Evolutionary conservation across 192 early-diverging fungal species (phyloP).

Genomic region (Pilobolus umbonatus): DNA sequence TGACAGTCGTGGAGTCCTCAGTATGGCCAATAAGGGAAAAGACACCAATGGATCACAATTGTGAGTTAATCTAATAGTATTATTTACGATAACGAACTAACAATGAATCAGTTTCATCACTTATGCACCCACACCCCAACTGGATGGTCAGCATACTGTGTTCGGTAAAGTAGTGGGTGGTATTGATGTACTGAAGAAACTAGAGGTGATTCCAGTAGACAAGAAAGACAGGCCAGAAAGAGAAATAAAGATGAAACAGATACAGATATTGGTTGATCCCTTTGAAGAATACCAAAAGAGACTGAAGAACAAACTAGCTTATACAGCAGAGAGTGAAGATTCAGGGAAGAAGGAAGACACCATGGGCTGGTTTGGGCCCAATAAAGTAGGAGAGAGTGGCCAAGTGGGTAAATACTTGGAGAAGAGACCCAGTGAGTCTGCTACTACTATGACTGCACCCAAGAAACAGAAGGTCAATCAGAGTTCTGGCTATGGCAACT

Average conservation of each 20-base stretch:
- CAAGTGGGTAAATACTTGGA: conserved; percentile 67
- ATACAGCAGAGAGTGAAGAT: conserved; percentile 35
- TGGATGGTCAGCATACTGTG: conserved; percentile 85
- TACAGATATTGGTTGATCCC: conserved; percentile 80
- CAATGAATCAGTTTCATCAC: conserved; percentile 58
- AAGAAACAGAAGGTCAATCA: conserved; percentile 32
- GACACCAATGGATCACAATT: conserved; percentile 86
- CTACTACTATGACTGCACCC: conserved; percentile 18
- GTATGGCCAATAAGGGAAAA: conserved; percentile 94
- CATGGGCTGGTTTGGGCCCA: conserved; percentile 72
- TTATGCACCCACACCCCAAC: conserved; percentile 57
- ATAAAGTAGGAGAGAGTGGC: conserved; percentile 30
- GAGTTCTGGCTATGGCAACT: conserved; percentile 35
- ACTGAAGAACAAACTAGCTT: conserved; percentile 58
- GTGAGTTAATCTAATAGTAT: conserved; percentile 37
- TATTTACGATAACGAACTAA: conserved; percentile 4
- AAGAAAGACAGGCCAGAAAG: conserved; percentile 64
- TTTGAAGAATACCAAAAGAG: conserved; percentile 71
- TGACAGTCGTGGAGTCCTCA: conserved; percentile 76
- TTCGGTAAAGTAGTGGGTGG: conserved; percentile 95
- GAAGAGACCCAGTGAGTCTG: neutral
- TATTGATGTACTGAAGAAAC: conserved; percentile 68
- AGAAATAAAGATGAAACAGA: conserved; percentile 70
- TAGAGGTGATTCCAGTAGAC: conserved; percentile 73
- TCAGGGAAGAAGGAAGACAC: conserved; percentile 51